Conservation (phyloP, 805 yeast genomes). For the Saccharomycopsis capsularis region DNA sequence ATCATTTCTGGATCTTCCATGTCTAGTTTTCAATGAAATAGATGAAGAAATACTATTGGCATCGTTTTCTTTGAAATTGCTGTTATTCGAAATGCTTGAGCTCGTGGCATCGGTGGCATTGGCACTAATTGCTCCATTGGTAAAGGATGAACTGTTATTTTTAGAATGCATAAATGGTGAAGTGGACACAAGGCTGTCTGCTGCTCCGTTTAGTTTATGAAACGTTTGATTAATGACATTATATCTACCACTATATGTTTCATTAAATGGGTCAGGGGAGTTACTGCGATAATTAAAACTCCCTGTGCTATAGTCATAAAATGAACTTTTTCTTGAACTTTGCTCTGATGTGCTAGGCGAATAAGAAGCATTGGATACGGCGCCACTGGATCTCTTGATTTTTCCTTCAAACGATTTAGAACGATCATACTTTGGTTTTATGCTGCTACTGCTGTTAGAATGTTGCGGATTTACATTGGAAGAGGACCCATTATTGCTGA, state of each 20-base stretch:
- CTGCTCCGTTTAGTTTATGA: constrained; percentile 1
- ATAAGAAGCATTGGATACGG: constrained; percentile 16
- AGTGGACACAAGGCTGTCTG: neutral
- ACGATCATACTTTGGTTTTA: constrained; percentile 6
- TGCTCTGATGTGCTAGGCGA: constrained; percentile 21
- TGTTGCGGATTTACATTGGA: neutral
- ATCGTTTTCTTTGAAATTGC: too few species aligned
- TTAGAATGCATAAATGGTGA: neutral
- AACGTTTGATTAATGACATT: constrained; percentile 5
- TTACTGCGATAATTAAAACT: constrained; percentile 14
- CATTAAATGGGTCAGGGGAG: constrained; percentile 16
- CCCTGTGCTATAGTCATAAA: constrained; percentile 20
- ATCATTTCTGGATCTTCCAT: constrained; percentile 7
- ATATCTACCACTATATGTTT: constrained; percentile 2
- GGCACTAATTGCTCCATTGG: too few species aligned
- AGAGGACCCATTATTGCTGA: neutral
- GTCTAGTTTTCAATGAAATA: neutral
- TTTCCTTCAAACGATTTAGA: constrained; percentile 13
- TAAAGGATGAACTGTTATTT: too few species aligned
- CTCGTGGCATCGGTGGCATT: too few species aligned
- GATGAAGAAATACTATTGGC: too few species aligned
- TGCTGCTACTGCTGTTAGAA: neutral
- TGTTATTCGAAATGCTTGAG: too few species aligned
- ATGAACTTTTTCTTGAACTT: constrained; percentile 21
- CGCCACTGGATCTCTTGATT: constrained; percentile 10